phyloP scores from a whole-genome alignment of 352 stramenopile species.

The Globisporangium barbulae region DNA sequence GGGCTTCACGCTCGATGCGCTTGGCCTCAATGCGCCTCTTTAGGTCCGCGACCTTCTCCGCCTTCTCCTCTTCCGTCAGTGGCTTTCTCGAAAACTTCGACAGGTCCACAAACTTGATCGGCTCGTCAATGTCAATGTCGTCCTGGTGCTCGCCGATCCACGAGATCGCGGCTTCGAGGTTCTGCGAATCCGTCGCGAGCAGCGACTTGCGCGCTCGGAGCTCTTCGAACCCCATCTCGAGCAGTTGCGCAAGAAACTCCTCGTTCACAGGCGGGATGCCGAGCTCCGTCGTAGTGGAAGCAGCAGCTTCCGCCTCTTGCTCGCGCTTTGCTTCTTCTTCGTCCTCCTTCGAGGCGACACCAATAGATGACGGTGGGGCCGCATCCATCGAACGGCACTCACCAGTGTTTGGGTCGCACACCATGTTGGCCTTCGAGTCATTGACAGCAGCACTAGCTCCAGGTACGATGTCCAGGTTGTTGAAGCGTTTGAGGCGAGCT shows the following conservation, averaged over 20 bases:
- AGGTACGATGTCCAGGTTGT: conserved; percentile 58
- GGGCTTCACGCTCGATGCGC: conserved; percentile 70
- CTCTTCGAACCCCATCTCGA: conserved; percentile 87
- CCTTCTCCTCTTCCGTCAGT: conserved; percentile 88
- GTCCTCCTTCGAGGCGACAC: conserved; percentile 17
- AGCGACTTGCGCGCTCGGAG: conserved; percentile 79
- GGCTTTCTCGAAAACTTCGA: conserved; percentile 38
- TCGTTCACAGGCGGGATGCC: conserved; percentile 62
- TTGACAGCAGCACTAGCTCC: conserved; percentile 16
- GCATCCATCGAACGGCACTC: conserved; percentile 38
- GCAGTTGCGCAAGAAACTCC: conserved; percentile 56
- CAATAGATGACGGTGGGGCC: background rate
- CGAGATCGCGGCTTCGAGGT: conserved; percentile 77
- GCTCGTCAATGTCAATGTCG: conserved; percentile 86
- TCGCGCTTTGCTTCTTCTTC: conserved; percentile 16
- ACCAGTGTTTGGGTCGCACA: conserved; percentile 65
- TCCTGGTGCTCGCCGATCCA: conserved; percentile 90
- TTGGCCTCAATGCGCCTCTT: conserved; percentile 78
- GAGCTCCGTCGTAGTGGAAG: conserved; percentile 23
- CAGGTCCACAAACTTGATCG: conserved; percentile 84
- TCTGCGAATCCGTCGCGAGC: conserved; percentile 70
- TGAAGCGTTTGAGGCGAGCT: conserved; percentile 75
- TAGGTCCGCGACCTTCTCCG: conserved; percentile 78
- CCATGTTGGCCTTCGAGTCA: conserved; percentile 43
- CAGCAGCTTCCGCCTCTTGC: conserved; percentile 18